Base-by-base conservation (phyloP, 495 filamentous ascomycete genomes). In the Thozetella sp. region DNA sequence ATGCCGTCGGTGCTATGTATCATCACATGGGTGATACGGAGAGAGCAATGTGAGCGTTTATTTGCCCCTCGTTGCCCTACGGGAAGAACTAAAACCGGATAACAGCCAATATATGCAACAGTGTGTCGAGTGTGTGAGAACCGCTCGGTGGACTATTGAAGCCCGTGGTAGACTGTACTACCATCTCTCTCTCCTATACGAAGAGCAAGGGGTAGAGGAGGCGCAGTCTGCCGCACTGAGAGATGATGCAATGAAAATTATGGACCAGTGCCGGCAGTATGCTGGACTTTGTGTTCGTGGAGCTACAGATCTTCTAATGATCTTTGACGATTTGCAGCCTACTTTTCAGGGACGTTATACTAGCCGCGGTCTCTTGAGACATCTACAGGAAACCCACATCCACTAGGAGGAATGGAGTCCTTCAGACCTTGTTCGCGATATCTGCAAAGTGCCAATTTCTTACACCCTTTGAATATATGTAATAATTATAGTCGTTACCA, bases 1-100 rank as follows among this genome's bases (percentile, higher is more conserved):
- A 68, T 51, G 68, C 68, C 6, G 63, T 71, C 24, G 68, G 68
- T 20, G 66, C 55, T 22, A 27, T 55, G 46, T 54, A 53, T 23
- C 52, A 60, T 30, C 27, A 57, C n/a, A 43, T 61, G 3, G 59
- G 59, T 6, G 53, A 63, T n/a, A 3, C 52, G 15, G 20, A n/a
- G 1, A 55, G 17, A 12, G 60, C 60, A 19, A 63, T 58, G 60
- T 63, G 52, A 55, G 60, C 58, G 12, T 25, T 45, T 4, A 17
- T 6, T 2, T 24, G 2, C 30, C 30, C 6, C 11, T 4, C 43
- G 20, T n/a, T 48, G 11, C 43, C 43, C 6, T 6, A 37, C 9
- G 30, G 9, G 9, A 48, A 48, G 20, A 48, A 19, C 43, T 48
- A 20, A 48, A 10, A 3, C 3, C 4, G 11, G 11, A 48, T 19